These are phyloP conservation scores for Hirschioporus abietinus DNA, from an alignment of 768 basidiomycete species.

Conservation along the genomic window DNA sequence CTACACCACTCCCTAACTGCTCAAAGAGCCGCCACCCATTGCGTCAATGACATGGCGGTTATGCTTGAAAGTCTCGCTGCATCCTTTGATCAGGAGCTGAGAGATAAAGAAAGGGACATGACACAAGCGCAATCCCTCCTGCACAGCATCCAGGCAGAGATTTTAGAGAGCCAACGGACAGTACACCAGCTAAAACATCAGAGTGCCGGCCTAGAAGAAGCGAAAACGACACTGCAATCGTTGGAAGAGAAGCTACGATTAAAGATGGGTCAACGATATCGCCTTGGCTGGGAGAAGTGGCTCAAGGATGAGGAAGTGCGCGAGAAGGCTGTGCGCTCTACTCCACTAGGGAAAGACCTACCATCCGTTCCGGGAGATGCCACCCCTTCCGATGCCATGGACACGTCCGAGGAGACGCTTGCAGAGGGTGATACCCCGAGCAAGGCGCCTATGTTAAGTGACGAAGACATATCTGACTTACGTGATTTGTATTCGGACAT, in stretches of 20 bases:
- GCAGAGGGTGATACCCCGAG: conserved; percentile 35
- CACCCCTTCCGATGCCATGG: conserved; percentile 36
- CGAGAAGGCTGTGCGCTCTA: conserved; percentile 63
- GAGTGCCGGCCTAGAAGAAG: conserved; percentile 58
- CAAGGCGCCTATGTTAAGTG: conserved; percentile 38
- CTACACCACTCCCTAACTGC: conserved; percentile 83
- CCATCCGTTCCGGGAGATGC: conserved; percentile 36
- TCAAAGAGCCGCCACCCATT: conserved; percentile 80
- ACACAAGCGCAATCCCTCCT: conserved; percentile 85
- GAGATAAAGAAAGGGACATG: conserved; percentile 87
- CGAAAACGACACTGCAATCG: conserved; percentile 51
- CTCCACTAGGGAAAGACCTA: conserved; percentile 50
- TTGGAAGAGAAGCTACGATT: conserved; percentile 60
- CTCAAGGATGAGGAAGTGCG: conserved; percentile 76
- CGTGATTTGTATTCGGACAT: conserved; percentile 49
- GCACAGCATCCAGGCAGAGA: conserved; percentile 83
- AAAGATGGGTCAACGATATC: conserved; percentile 80
- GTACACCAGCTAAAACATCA: conserved; percentile 66
- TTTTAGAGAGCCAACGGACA: conserved; percentile 75
- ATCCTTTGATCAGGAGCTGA: conserved; percentile 88
- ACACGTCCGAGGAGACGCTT: conserved; percentile 37
- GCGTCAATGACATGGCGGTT: conserved; percentile 76
- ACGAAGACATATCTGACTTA: conserved; percentile 63
- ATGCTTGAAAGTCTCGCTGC: conserved; percentile 86
- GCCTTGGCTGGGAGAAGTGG: conserved; percentile 93